Conservation (phyloP, 352 stramenopile species). For the Saprolegnia parasitica region DNA sequence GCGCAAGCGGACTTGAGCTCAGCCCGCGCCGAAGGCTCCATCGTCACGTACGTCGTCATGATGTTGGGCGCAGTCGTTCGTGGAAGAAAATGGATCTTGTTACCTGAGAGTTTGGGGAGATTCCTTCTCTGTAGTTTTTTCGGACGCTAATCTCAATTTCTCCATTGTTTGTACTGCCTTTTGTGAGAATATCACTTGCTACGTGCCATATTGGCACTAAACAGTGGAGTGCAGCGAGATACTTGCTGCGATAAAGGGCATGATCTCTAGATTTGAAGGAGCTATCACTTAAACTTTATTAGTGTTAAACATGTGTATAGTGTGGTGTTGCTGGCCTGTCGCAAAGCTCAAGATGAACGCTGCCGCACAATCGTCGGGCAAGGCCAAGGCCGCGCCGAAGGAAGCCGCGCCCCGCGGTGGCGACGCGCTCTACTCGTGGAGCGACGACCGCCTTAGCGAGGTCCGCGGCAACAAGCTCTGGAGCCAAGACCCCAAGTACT, state of each 20-base stretch:
- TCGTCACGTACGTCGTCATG: background rate
- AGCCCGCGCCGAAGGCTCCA: background rate
- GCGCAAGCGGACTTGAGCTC: background rate
- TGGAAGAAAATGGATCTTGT: background rate
- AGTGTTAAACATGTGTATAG: background rate
- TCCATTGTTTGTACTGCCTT: too few relatives aligned
- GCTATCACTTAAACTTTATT: background rate
- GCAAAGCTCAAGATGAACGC: background rate
- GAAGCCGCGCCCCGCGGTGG: constrained; percentile 2
- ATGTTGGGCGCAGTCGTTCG: background rate
- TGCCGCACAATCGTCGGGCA: constrained; percentile 14
- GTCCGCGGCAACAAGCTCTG: constrained; percentile 84
- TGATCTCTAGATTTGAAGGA: too few relatives aligned
- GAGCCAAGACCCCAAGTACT: constrained; percentile 93
- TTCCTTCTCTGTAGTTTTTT: background rate
- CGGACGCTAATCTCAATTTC: too few relatives aligned
- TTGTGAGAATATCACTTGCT: background rate
- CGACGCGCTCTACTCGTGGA: constrained; percentile 28
- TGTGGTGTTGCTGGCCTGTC: constrained; percentile 3
- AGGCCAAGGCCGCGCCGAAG: background rate
- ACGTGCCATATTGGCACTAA: too few relatives aligned
- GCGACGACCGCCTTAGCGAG: constrained; percentile 81
- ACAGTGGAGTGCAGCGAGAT: too few relatives aligned
- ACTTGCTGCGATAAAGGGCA: too few relatives aligned
- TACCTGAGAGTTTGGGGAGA: background rate